Percentiles rank a stretch among this genome's conserved stretches.
These are phyloP conservation scores for Pythium monospermum DNA, from an alignment of 352 stramenopile genomes.

Conservation along the genomic window DNA sequence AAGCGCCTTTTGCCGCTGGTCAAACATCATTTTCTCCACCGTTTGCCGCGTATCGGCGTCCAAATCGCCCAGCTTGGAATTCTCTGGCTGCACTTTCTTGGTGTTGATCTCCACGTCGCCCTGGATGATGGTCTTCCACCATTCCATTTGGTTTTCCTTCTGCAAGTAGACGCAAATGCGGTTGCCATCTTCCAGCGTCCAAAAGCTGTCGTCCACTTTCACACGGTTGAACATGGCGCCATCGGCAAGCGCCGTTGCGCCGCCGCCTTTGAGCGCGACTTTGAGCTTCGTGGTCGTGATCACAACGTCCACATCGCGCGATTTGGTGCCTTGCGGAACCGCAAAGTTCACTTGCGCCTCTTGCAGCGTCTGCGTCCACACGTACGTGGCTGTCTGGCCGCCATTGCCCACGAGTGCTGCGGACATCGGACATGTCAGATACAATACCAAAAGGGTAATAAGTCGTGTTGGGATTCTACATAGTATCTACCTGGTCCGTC, in stretches of 20 bases:
- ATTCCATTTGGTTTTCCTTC: constrained; percentile 99
- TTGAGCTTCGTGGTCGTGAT: constrained; percentile 91
- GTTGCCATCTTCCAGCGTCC: constrained; percentile 94
- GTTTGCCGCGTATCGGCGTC: constrained; percentile 98
- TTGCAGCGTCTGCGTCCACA: constrained; percentile 97
- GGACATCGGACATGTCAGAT: constrained; percentile 4
- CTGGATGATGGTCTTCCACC: constrained; percentile 97
- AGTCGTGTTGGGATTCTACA: neutral
- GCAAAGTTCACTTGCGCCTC: constrained; percentile 92
- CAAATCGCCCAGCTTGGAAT: constrained; percentile 96
- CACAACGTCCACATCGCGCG: constrained; percentile 88
- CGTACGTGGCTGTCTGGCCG: constrained; percentile 91
- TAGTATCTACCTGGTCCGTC: constrained; percentile 47
- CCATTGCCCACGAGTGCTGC: constrained; percentile 90
- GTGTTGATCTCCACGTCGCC: constrained; percentile 97
- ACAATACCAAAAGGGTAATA: neutral
- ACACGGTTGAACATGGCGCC: constrained; percentile 93
- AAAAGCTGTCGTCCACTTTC: constrained; percentile 98
- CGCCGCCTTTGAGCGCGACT: constrained; percentile 84
- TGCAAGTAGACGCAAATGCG: constrained; percentile 92
- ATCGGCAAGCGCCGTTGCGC: constrained; percentile 77
- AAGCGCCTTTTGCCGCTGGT: constrained; percentile 96
- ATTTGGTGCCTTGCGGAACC: constrained; percentile 92
- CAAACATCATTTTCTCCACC: constrained; percentile 99
- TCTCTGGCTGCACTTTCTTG: constrained; percentile 98